phyloP scores from a whole-genome alignment of 139 green algal genomes.

The Monoraphidium neglectum region DNA sequence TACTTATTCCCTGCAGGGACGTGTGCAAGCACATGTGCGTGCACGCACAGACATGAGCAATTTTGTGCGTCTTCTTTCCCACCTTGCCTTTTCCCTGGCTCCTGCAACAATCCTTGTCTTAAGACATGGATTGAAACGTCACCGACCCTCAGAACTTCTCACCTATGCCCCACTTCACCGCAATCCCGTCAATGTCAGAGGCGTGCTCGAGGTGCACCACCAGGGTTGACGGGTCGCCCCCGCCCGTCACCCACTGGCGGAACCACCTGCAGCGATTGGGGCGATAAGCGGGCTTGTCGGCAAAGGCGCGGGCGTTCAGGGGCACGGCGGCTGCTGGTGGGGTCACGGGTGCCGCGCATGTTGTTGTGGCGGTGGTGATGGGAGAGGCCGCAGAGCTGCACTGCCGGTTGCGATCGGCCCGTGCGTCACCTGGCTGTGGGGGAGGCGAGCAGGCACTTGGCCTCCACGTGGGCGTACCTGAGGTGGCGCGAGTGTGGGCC shows the following conservation, averaged over 20 bases:
- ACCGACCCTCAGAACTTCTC: no score
- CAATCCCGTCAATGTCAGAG: conserved; percentile 74
- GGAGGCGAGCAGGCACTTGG: conserved; percentile 52
- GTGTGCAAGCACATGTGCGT: no score
- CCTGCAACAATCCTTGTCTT: no score
- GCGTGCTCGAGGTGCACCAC: conserved; percentile 41
- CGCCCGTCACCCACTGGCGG: not conserved
- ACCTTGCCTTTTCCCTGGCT: no score
- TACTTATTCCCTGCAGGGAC: no score
- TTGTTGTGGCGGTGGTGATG: conserved; percentile 11
- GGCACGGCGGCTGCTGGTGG: not conserved
- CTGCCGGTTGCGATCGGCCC: not conserved
- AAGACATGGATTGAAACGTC: no score
- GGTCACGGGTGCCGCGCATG: not conserved
- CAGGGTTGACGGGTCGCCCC: not conserved
- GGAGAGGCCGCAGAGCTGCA: no score
- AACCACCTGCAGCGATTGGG: not conserved
- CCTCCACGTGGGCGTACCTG: conserved; percentile 67
- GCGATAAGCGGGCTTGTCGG: conserved; percentile 11
- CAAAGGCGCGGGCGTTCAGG: conserved; percentile 20
- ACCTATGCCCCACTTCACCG: conserved; percentile 80
- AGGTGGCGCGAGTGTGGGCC: no score
- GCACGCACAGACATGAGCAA: no score
- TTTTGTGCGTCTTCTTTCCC: no score
- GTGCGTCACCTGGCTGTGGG: conserved; percentile 47